A percentile compares a stretch with the other conserved stretches of the same genome.
These are phyloP conservation scores for Pyrenophora graminea DNA, from an alignment of 2,329 filamentous ascomycete species.

Conservation along the genomic window DNA sequence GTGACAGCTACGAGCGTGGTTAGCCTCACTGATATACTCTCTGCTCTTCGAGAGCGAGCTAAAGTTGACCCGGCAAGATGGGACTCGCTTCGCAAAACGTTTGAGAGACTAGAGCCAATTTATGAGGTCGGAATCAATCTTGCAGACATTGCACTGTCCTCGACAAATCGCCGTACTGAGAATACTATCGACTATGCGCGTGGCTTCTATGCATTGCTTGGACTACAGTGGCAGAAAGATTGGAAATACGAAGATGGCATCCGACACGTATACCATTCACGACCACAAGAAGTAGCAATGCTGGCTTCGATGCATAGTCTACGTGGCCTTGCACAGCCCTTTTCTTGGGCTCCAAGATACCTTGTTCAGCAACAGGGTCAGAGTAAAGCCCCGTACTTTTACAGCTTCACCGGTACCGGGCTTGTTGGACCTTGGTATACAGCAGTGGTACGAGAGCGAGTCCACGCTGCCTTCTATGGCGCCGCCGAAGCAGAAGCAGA, in stretches of 20 bases:
- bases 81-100: background rate
- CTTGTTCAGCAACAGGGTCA: background rate
- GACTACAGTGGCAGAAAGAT: background rate
- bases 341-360: background rate
- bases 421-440: background rate
- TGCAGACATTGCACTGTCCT: background rate
- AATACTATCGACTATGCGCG: background rate
- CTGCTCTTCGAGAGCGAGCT: background rate
- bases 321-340: background rate
- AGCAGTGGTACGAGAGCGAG: background rate
- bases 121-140: background rate
- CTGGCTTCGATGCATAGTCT: background rate
- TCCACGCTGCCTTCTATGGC: background rate
- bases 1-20: background rate
- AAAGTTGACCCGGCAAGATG: background rate
- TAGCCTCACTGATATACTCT: background rate
- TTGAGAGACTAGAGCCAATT: background rate
- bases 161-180: background rate
- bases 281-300: slow-evolving; percentile 1
- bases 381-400: background rate
- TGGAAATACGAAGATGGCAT: background rate
- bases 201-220: background rate
- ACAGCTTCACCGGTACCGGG: background rate
- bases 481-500: background rate
- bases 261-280: background rate